Evolutionary conservation across 371 early-diverging fungal species (phyloP), one percentile per base, ranked within the genome.

Genomic region (Apophysomyces variabilis): DNA sequence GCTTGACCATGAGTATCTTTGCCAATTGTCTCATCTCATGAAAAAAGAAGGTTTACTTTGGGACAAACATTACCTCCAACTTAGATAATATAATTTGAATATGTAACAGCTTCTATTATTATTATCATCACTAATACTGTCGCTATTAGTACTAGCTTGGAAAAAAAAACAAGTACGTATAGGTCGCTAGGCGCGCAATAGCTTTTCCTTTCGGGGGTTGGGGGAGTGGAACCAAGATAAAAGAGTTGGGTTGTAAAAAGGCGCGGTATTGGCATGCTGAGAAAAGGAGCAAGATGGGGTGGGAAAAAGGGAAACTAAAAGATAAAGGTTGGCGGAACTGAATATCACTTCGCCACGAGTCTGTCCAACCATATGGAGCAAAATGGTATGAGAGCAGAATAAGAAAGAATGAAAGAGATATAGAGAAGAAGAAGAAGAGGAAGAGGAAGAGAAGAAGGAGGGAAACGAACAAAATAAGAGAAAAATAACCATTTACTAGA

Each of bases 281-380:
- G 54, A 18, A 21, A 26, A 18, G 54, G 8, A 21, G 21, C 21
- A 50, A 8, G 8, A 21, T 50, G 54, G 54, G 54, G 54, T 50
- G 54, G 54, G 54, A 50, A 50, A 50, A 50, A 45, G 46, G 54
- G 54, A 9, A n/a, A 50, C 54, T 26, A 21, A 16, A 26, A 50
- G 54, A 50, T 26, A 50, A 9, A 50, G 21, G 21, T 50, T 50
- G 54, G 21, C 18, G 21, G 21, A 50, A 5, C 21, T 9, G n/a
- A n/a, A 45, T 50, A n/a, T 21, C 54, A 7, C 16, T 50, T 21
- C 16, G 54, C 54, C 54, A 50, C 54, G 54, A 50, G 54, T 50
- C 54, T 50, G 54, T 50, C 54, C 54, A 50, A 50, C 54, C 54
- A 50, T 50, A 50, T 50, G 54, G 54, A 50, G 54, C 54, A 50